phyloP scores from a whole-genome alignment of 1,284 basidiomycete genomes.

The Ustilago sp. region DNA sequence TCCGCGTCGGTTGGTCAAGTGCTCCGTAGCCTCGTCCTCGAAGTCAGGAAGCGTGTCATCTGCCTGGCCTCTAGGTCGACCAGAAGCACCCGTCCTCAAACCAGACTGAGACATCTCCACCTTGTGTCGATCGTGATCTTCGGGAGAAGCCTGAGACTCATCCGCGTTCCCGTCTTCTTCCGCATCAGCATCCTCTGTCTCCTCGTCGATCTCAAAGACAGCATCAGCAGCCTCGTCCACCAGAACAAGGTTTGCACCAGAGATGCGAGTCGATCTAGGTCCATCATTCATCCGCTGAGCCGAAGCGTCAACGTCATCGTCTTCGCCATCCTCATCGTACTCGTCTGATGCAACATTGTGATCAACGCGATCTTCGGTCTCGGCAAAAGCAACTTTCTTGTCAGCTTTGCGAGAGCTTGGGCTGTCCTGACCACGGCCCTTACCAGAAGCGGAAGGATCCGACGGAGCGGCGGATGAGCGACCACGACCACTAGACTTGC shows the following conservation, averaged over 20 bases:
- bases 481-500: constrained; percentile 1
- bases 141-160: constrained; percentile 13
- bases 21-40: constrained; percentile 20
- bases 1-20: constrained; percentile 7
- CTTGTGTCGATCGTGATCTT: constrained; percentile 33
- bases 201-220: constrained; percentile 62
- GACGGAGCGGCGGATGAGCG: constrained; percentile 12
- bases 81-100: constrained; percentile 37
- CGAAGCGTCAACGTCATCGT: constrained; percentile 15
- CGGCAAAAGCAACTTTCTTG: constrained; percentile 65
- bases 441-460: not conserved
- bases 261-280: not conserved
- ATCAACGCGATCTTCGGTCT: constrained; percentile 55
- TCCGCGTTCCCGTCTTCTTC: constrained; percentile 23
- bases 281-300: constrained; percentile 4
- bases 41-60: constrained; percentile 37
- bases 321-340: constrained; percentile 45
- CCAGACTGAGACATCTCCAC: constrained; percentile 42
- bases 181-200: constrained; percentile 33
- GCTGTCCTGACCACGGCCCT: constrained; percentile 9
- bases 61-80: constrained; percentile 34
- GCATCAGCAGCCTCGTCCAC: constrained; percentile 53
- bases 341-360: constrained; percentile 26
- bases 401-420: constrained; percentile 37
- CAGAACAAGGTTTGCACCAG: constrained; percentile 3